Base-by-base conservation (phyloP, 2,329 filamentous ascomycete species). In the Alternaria longipes region DNA sequence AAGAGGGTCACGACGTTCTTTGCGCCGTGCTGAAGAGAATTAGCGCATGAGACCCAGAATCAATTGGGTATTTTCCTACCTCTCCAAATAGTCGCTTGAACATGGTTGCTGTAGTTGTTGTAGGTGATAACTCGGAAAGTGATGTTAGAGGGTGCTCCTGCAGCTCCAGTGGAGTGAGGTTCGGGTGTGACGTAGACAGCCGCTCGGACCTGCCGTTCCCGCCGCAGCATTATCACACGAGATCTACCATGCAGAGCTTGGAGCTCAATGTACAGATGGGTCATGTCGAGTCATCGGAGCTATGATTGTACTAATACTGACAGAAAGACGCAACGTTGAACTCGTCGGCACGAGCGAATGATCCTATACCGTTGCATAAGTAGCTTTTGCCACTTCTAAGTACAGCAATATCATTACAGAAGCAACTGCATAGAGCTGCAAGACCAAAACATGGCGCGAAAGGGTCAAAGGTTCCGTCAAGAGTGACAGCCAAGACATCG, bases 1-100 rank as follows among this genome's bases (percentile, higher is more conserved):
- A 98, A 99, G 84, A 99, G 90, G 63, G 94, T 98, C 78, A 98
- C 88, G 69, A 97, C 92, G 84, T 98, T 94, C 73, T 84, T 84
- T 65, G 80, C 78, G 69, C 81, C 82, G 51, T 79, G 74, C 82
- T 82, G 58, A 24, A 30, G n/a, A 38, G 14, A 16, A 7, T 20
- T 46, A 49, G 38, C 18, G 26, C 5, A 12, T 47, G 14, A 16
- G 24, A 2, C 28, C 4, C 3, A 49, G 44, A n/a, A 28, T 24
- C 16, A 50, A 36, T 50, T 26, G 14, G 4, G n/a, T 1, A 11
- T 24, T n/a, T 16, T 1, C 14, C 24, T 71, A 82, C 82, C 78
- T 84, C 81, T 66, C 80, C 80, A 67, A 84, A 84, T 42, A 83
- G 69, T 63, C 80, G 79, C 67, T 81, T 83, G 74, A 82, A 81